Percentiles rank a stretch among this genome's conserved stretches.
These are phyloP conservation scores for Penicillium atrosanguineum DNA, from an alignment of 495 filamentous ascomycete genomes.

Conservation along the genomic window DNA sequence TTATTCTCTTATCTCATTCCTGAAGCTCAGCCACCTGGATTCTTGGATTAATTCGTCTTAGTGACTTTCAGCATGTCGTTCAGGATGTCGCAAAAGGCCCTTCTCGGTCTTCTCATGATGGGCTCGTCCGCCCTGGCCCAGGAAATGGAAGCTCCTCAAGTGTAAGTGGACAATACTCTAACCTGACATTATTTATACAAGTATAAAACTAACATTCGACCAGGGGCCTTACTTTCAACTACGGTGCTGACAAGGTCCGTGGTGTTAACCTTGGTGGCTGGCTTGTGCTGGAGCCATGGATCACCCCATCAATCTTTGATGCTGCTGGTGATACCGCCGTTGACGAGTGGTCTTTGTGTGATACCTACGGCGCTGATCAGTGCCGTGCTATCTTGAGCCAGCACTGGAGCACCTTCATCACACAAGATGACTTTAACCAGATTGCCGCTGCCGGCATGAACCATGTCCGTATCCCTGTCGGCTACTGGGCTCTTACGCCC, in stretches of 20 bases:
- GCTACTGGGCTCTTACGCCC: conserved; percentile 70
- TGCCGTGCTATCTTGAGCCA: conserved; percentile 44
- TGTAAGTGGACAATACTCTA: conserved; percentile 28
- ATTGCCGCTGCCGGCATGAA: conserved; percentile 67
- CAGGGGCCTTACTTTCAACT: conserved; percentile 44
- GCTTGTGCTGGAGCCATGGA: conserved; percentile 62
- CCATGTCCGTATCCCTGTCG: conserved; percentile 75
- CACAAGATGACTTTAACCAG: conserved; percentile 61
- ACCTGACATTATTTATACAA: not conserved
- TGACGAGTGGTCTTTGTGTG: conserved; percentile 61
- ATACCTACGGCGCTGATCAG: conserved; percentile 47
- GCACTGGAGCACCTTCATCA: conserved; percentile 67
- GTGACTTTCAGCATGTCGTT: conserved; percentile 34
- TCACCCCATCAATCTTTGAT: conserved; percentile 63
- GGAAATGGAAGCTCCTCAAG: conserved; percentile 14
- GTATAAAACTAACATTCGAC: conserved; percentile 4
- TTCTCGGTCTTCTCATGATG: conserved; percentile 36
- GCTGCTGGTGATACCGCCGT: conserved; percentile 48
- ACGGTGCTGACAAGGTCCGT: conserved; percentile 44
- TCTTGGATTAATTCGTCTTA: conserved; percentile 9
- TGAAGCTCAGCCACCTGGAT: conserved; percentile 26
- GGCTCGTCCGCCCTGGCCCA: conserved; percentile 26
- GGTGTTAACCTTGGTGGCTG: conserved; percentile 60
- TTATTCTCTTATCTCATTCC: conserved; percentile 23
- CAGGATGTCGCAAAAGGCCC: conserved; percentile 32